These are phyloP conservation scores for Pseudogymnoascus pannorum DNA, from an alignment of 2,329 filamentous ascomycete species.

Conservation along the genomic window DNA sequence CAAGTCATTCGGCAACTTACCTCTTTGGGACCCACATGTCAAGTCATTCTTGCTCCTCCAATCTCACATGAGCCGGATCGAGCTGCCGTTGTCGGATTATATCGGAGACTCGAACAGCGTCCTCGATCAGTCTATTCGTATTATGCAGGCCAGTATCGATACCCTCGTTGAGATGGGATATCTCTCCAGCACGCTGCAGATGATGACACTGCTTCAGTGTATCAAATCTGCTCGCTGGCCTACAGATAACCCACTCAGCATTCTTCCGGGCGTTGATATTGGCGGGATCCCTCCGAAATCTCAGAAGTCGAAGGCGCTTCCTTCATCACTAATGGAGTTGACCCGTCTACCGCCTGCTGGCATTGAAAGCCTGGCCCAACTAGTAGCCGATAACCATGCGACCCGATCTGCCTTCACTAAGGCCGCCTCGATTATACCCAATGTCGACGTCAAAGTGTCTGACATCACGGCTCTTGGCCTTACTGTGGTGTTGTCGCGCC, in stretches of 20 bases:
- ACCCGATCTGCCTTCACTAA: conserved; percentile 39
- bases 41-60: conserved; percentile 92
- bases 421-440: conserved; percentile 59
- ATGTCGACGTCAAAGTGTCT: conserved; percentile 55
- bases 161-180: conserved; percentile 85
- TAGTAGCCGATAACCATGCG: conserved; percentile 34
- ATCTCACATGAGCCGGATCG: conserved; percentile 87
- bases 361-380: conserved; percentile 35
- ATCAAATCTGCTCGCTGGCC: conserved; percentile 94
- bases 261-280: conserved; percentile 65
- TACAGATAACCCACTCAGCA: conserved; percentile 66
- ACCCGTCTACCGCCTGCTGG: not conserved
- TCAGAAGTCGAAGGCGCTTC: not conserved
- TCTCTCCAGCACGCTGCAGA: conserved; percentile 66
- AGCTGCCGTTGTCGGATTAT: conserved; percentile 92
- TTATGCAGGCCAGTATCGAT: conserved; percentile 91
- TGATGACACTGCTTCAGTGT: conserved; percentile 81
- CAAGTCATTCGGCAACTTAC: conserved; percentile 54
- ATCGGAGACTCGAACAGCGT: conserved; percentile 88
- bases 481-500: conserved; percentile 55
- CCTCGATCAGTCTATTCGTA: conserved; percentile 91
- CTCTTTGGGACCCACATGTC: conserved; percentile 98
- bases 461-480: conserved; percentile 57
- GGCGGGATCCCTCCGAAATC: conserved; percentile 25
- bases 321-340: conserved; percentile 19